Conservation (phyloP, 2,329 filamentous ascomycete genomes). For the Ustulina deusta region DNA sequence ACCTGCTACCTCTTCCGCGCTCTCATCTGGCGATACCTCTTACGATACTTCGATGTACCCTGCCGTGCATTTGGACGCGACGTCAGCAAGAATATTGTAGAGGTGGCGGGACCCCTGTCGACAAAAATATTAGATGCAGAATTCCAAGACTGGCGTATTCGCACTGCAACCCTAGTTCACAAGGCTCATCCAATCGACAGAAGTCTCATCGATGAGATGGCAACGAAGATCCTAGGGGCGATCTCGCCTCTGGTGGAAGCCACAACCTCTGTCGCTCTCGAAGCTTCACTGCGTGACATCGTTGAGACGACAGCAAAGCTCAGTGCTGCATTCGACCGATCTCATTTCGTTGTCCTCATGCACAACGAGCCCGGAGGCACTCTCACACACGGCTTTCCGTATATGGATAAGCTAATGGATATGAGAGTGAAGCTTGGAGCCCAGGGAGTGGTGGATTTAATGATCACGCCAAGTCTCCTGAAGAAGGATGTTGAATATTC, state of each 20-base stretch:
- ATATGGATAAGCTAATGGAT: constrained; percentile 43
- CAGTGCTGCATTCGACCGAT: constrained; percentile 40
- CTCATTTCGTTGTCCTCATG: constrained; percentile 45
- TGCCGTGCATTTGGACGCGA: constrained; percentile 46
- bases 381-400: constrained; percentile 45
- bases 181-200: constrained; percentile 39
- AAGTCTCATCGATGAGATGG: constrained; percentile 34
- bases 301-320: constrained; percentile 43
- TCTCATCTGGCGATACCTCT: constrained; percentile 49
- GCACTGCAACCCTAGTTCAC: constrained; percentile 43
- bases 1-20: constrained; percentile 47
- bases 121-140: constrained; percentile 36
- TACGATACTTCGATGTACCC: constrained; percentile 42
- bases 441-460: constrained; percentile 45
- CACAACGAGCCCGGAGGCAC: constrained; percentile 44
- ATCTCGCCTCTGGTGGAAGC: constrained; percentile 39
- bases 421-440: constrained; percentile 39
- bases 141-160: constrained; percentile 43
- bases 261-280: constrained; percentile 31
- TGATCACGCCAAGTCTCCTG: constrained; percentile 48
- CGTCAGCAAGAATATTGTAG: constrained; percentile 35
- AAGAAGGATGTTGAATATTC: constrained; percentile 44
- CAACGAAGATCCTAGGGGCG: constrained; percentile 40
- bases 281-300: constrained; percentile 38
- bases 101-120: constrained; percentile 34